Evolutionary conservation across 331 rosid genomes (phyloP).

Genomic region (Malus hybrid): DNA sequence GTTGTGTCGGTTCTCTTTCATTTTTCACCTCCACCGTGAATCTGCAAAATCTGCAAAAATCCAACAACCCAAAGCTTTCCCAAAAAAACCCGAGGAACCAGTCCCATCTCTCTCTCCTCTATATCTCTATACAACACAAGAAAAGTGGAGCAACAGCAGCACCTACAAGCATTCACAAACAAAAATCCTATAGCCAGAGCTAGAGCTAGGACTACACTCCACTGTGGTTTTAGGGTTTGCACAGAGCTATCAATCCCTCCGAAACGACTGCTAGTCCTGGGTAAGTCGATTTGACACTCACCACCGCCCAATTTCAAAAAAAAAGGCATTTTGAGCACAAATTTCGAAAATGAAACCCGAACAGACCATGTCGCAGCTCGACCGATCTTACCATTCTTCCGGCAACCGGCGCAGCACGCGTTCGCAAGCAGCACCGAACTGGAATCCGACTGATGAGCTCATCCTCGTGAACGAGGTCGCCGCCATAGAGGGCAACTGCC

Average conservation of each 20-base stretch:
- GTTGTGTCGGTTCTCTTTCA: too few species aligned
- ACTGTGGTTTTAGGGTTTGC: not conserved
- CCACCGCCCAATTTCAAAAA: not conserved
- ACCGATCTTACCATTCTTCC: slow-evolving; percentile 7
- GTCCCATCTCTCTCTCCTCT: not conserved
- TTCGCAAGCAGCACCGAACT: slow-evolving; percentile 59
- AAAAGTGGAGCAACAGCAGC: not conserved
- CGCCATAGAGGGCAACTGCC: slow-evolving; percentile 67
- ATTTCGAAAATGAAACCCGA: not conserved
- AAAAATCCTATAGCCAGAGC: not conserved
- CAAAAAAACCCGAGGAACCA: too few species aligned
- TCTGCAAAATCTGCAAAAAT: too few species aligned
- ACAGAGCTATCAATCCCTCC: not conserved
- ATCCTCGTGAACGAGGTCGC: slow-evolving; percentile 65
- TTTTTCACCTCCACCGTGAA: too few species aligned
- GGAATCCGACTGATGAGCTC: slow-evolving; percentile 43
- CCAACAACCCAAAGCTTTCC: too few species aligned
- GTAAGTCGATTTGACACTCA: not conserved
- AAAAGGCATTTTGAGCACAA: not conserved
- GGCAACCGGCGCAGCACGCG: slow-evolving; percentile 54
- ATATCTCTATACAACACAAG: not conserved
- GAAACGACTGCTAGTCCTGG: not conserved
- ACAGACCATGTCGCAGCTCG: not conserved
- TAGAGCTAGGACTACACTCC: not conserved
- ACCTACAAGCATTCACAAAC: not conserved